A percentile compares a stretch with the other conserved stretches of the same genome.
phyloP scores from a whole-genome alignment of 1,284 basidiomycete species.

The Leccinum subatratum region DNA sequence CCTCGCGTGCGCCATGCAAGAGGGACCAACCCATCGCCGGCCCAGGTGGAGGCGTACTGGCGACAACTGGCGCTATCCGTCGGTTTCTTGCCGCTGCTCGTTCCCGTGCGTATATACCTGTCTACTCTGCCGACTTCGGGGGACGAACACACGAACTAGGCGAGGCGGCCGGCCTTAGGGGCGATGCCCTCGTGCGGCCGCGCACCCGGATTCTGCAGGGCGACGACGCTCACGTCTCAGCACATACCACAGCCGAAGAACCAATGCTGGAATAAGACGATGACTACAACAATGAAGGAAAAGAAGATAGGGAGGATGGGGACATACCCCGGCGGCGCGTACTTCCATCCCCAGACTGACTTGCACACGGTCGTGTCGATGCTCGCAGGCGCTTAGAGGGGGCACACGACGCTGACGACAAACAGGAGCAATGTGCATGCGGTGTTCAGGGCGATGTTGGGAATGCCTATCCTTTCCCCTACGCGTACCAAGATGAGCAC shows the following conservation, averaged over 20 bases:
- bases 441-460: constrained; percentile 48
- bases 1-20: no score
- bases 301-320: constrained; percentile 6
- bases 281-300: neutral
- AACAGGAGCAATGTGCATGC: constrained; percentile 71
- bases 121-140: constrained; percentile 18
- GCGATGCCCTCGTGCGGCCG: constrained; percentile 42
- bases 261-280: neutral
- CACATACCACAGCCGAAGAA: neutral
- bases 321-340: constrained; percentile 23
- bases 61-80: constrained; percentile 50
- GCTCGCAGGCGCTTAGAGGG: constrained; percentile 60
- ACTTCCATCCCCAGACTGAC: constrained; percentile 46
- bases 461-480: neutral
- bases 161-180: constrained; percentile 34
- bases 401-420: constrained; percentile 80
- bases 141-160: neutral
- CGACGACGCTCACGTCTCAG: constrained; percentile 31
- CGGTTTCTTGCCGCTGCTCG: constrained; percentile 47
- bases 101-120: constrained; percentile 54
- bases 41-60: no score
- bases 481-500: neutral
- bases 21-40: no score
- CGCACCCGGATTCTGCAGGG: constrained; percentile 52
- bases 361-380: constrained; percentile 66